These are phyloP conservation scores for Monilinia vaccinii-corymbosi DNA, from an alignment of 2,329 filamentous ascomycete species.

Conservation along the genomic window DNA sequence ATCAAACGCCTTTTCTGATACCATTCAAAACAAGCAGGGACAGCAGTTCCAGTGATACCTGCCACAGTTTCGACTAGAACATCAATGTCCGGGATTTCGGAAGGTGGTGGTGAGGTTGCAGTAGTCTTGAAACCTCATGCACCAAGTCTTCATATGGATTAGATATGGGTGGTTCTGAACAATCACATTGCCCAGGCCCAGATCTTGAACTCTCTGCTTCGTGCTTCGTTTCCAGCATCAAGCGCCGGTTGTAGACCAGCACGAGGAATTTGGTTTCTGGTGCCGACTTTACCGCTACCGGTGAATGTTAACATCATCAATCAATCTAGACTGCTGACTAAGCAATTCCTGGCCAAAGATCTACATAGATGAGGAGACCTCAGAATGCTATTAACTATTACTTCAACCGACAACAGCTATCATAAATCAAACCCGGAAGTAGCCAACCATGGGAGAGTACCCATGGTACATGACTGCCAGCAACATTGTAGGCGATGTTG, in stretches of 20 bases:
- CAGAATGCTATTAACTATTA: not conserved
- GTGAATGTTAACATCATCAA: no score
- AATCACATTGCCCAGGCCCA: not conserved
- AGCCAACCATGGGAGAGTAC: not conserved
- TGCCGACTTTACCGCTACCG: not conserved
- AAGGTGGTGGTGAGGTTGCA: not conserved
- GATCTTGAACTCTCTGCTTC: not conserved
- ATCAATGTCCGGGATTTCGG: not conserved
- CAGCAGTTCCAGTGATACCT: slow-evolving; percentile 2
- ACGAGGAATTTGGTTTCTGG: not conserved
- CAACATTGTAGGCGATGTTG: not conserved
- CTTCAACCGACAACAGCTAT: not conserved
- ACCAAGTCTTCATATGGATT: not conserved
- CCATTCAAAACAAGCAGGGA: not conserved
- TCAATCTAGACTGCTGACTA: not conserved
- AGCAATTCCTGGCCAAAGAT: not conserved
- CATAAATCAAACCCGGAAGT: not conserved
- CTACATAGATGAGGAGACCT: not conserved
- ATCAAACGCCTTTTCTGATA: not conserved
- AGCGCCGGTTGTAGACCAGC: slow-evolving; percentile 2
- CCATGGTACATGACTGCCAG: no score
- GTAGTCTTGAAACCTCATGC: not conserved
- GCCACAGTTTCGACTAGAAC: not conserved
- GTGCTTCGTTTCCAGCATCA: slow-evolving; percentile 7
- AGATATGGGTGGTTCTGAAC: not conserved